A percentile compares a stretch with the other conserved stretches of the same genome.
Conservation (phyloP, 2,329 filamentous ascomycete species). For the Fusarium nygamai region DNA sequence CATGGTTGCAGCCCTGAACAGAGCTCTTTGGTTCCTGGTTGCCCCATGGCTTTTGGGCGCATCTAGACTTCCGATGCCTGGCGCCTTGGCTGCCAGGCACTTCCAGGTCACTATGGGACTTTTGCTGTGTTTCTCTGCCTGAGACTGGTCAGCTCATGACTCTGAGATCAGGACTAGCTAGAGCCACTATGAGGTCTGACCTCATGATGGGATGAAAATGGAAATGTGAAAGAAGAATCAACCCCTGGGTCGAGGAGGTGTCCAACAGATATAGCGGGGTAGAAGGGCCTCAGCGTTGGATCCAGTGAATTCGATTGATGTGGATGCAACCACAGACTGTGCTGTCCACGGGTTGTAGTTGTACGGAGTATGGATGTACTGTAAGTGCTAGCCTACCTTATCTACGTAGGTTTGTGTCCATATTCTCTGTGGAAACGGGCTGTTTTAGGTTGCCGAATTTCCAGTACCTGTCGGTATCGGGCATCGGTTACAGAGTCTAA, state of each 20-base stretch:
- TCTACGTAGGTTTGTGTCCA: not conserved
- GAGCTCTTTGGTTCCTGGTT: not conserved
- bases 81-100: conserved; percentile 14
- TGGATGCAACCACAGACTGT: not conserved
- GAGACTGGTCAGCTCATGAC: conserved; percentile 9
- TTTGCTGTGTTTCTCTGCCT: not conserved
- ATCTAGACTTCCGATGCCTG: conserved; percentile 21
- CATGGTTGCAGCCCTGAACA: conserved; percentile 2
- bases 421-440: not conserved
- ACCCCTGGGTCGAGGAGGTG: conserved; percentile 20
- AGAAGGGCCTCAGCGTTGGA: conserved; percentile 17
- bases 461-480: not conserved
- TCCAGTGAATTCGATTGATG: not conserved
- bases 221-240: not conserved
- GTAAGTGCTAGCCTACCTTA: not conserved
- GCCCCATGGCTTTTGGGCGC: conserved; percentile 11
- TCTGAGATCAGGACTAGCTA: not conserved
- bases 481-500: conserved; percentile 11
- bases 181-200: conserved; percentile 15
- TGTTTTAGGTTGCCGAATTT: conserved; percentile 14
- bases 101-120: not conserved
- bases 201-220: conserved; percentile 4
- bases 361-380: not conserved
- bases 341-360: not conserved
- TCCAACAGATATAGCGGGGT: conserved; percentile 11